Base-by-base conservation (phyloP, 2,329 filamentous ascomycete species). In the Trichoderma lentiforme region DNA sequence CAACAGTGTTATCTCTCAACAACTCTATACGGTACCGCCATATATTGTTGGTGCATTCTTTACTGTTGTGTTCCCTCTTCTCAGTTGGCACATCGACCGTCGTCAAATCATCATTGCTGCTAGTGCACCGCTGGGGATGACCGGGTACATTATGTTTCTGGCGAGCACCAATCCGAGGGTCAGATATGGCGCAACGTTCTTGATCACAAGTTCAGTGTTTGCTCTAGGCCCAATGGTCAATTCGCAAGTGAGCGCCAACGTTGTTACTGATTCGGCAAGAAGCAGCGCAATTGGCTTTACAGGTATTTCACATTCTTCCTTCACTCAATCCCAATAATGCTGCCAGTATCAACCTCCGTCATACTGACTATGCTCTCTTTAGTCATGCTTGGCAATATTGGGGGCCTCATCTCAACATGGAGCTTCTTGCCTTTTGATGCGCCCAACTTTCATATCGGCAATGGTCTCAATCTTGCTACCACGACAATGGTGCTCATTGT, bases 41-140 rank as follows among this genome's bases (percentile, higher is more conserved):
- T 93, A 93, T 75, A 80, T 90, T 0, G 87, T 93, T 0, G 91
- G 91, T 0, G 90, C 86, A 0, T 88, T 92, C 78, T 92, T 92
- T 80, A 90, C 88, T 0, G 71, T 93, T 0, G 77, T 89, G 0
- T 82, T 92, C 63, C 89, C 90, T 0, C 87, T 86, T 71, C 78
- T 91, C 7, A 89, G 86, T 77, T 91, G 88, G 86, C 85, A 86
- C 15, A 82, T 86, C 69, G 90, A 93, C 76, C 81, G 81, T 1
- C 85, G 91, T 9, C 84, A 87, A 18, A 83, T 91, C 60, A 89
- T 92, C 79, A 86, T 92, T 76, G 85, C 91, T 61, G 70, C 85
- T 11, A 84, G 84, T 1, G 86, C 90, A 0, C 90, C 91, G 0
- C 78, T 92, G 4, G 88, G 91, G 74, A 92, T 93, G 85, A 78